Evolutionary conservation across 169 alveolate genomes (phyloP).

Genomic region (Plasmodium gallinaceum): DNA sequence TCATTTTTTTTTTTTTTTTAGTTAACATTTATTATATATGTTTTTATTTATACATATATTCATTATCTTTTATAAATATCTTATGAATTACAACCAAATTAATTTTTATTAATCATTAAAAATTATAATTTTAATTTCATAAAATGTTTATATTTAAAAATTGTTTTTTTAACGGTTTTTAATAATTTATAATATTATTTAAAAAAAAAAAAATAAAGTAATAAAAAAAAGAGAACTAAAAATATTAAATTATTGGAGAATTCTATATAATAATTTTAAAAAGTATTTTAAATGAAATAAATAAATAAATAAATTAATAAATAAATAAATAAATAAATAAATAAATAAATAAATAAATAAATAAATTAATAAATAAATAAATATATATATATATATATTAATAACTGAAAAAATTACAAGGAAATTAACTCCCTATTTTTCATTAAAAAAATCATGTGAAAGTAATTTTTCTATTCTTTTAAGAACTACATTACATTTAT

Average conservation of each 20-base stretch:
- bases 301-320: too few relatives aligned
- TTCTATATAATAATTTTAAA: not conserved
- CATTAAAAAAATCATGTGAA: conserved; percentile 47
- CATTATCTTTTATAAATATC: not conserved
- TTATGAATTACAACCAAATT: too few relatives aligned
- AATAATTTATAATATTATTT: not conserved
- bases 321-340: not conserved
- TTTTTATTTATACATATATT: not conserved
- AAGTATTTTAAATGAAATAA: too few relatives aligned
- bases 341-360: not conserved
- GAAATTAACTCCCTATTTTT: not conserved
- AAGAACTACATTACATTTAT: conserved; percentile 56
- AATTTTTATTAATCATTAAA: too few relatives aligned
- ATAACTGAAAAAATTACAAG: not conserved
- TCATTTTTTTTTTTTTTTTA: too few relatives aligned
- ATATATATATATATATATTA: not conserved
- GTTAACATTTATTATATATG: not conserved
- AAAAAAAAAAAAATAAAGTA: too few relatives aligned
- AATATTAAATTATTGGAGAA: too few relatives aligned
- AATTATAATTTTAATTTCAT: too few relatives aligned
- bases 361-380: not conserved
- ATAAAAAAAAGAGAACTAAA: too few relatives aligned
- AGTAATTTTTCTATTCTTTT: conserved; percentile 62
- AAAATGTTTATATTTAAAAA: too few relatives aligned
- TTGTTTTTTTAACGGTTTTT: conserved; percentile 7